Evolutionary conservation across 129 eudicot species (phyloP), one percentile per base, ranked within the genome.

Genomic region (Logfia minima): DNA sequence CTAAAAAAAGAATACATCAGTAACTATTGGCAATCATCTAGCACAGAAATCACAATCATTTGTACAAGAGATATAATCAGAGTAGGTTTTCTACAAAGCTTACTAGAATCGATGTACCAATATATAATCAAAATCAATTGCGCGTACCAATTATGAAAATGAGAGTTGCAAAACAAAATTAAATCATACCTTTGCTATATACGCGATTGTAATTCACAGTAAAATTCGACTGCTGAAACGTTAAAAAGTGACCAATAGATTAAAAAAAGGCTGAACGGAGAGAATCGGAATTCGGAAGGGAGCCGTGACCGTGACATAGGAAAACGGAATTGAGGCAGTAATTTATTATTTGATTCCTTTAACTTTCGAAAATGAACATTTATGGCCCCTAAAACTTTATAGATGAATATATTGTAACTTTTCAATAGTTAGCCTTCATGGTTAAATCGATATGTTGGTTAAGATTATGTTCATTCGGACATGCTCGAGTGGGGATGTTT

Each of bases 181-280:
- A n/a, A 72, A 74, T n/a, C 69, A 66, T 73, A 80, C 79, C 83
- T 73, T 5, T 35, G 56, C 24, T 63, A 5, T 23, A 29, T 65
- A 24, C 11, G 31, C 68, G 43, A 71, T 64, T 51, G 55, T 21
- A 17, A 24, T 52, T 32, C 51, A 6, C 16, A 59, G 39, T 35
- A 35, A 35, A n/a, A 26, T 39, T 59, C 70, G 17, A 78, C 61
- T 37, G 41, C 45, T 56, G 41, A 39, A 21, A 78, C 43, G 26
- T 17, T 8, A 58, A 59, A 78, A 39, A 10, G 18, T 29, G 77
- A 43, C 17, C 28, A 64, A 48, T n/a, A 13, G 48, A 79, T 76
- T 71, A 43, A 59, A 77, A 77, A 31, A 68, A 29, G 17, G 75
- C 34, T 45, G 65, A 71, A 45, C 18, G 11, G 28, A 29, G n/a